Percentiles rank a stretch among this genome's conserved stretches.
phyloP scores from a whole-genome alignment of 2,329 filamentous ascomycete species.

The Fusarium phyllophilum region DNA sequence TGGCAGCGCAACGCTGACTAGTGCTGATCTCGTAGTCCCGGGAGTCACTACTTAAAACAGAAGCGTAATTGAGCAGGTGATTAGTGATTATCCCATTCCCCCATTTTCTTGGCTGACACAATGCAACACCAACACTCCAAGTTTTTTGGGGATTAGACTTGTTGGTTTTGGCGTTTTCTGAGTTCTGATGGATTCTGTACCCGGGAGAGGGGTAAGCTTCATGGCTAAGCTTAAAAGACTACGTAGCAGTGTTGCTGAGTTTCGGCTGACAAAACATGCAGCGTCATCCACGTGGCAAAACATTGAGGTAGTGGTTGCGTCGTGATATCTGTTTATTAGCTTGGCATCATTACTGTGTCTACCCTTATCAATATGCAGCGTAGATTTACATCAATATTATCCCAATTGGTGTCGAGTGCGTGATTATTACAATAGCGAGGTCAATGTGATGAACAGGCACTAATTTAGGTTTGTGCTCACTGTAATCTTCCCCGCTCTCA shows the following conservation, averaged over 20 bases:
- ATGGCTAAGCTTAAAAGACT: slow-evolving; percentile 30
- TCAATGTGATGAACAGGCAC: not conserved
- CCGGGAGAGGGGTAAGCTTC: slow-evolving; percentile 13
- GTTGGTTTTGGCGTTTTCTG: not conserved
- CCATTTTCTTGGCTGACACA: slow-evolving; percentile 18
- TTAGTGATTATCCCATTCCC: not conserved
- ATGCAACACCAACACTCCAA: slow-evolving; percentile 3
- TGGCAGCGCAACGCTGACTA: not conserved
- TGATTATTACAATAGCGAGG: not conserved
- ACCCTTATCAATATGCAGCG: not conserved
- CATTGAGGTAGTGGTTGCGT: slow-evolving; percentile 1
- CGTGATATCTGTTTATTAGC: not conserved
- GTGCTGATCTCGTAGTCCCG: slow-evolving; percentile 21
- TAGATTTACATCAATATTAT: not conserved
- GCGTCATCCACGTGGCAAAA: slow-evolving; percentile 28
- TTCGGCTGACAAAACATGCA: slow-evolving; percentile 17
- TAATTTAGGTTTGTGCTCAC: not conserved
- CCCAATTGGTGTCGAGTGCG: not conserved
- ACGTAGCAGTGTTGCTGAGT: slow-evolving; percentile 4
- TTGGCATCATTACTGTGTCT: not conserved
- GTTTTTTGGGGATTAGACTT: not conserved
- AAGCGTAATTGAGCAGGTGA: slow-evolving; percentile 13
- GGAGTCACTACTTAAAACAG: slow-evolving; percentile 29
- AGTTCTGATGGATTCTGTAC: not conserved
- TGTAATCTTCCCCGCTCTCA: not conserved